Conservation (phyloP, 352 stramenopile genomes). For the Blastocystis sp. region DNA sequence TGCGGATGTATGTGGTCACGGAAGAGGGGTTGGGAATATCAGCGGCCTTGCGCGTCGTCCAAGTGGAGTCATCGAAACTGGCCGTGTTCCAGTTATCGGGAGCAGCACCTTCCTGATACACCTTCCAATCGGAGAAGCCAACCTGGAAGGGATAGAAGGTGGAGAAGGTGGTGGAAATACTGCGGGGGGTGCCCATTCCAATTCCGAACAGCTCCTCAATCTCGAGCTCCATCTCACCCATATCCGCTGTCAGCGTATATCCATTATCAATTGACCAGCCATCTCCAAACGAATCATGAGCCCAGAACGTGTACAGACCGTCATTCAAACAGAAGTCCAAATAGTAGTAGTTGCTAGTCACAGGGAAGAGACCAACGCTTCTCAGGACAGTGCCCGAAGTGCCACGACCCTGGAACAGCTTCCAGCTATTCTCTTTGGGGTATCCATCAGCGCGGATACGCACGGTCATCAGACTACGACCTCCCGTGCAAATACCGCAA, state of each 20-base stretch:
- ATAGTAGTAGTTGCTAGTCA: neutral
- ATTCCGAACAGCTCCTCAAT: neutral
- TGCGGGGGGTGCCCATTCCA: neutral
- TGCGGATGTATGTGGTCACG: neutral
- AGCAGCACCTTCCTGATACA: neutral
- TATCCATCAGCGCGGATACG: neutral
- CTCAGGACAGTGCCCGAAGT: neutral
- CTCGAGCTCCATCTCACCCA: neutral
- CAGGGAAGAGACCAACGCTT: neutral
- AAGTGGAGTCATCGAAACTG: slow-evolving; percentile 9
- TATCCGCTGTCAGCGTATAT: neutral
- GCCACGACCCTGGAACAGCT: neutral
- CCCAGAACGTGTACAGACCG: neutral
- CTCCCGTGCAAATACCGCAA: neutral
- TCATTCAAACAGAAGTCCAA: neutral
- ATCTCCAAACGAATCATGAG: neutral
- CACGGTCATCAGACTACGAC: neutral
- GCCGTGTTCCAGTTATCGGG: neutral
- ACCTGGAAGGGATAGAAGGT: slow-evolving; percentile 12
- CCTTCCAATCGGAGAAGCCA: neutral
- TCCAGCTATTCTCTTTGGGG: neutral
- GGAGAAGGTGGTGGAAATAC: neutral
- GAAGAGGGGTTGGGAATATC: neutral
- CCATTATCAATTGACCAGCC: neutral
- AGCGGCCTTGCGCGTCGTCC: neutral